These are phyloP conservation scores for Bromus sterilis DNA, from an alignment of 176 grass and related monocot species.

Conservation along the genomic window DNA sequence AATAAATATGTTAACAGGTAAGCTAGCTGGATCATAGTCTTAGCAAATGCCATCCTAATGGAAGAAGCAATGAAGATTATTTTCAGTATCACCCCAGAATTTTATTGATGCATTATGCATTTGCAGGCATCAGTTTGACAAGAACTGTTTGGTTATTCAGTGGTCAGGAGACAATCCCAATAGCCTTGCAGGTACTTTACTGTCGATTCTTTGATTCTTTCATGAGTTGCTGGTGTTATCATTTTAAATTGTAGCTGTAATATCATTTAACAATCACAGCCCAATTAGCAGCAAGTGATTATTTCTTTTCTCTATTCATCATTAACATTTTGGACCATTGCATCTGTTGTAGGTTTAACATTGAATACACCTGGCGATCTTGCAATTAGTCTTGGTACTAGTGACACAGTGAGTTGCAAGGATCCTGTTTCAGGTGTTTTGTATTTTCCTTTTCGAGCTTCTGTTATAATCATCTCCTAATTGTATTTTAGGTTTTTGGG, in stretches of 20 bases:
- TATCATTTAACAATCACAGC: background rate
- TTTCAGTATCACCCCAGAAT: background rate
- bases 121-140: constrained; percentile 79
- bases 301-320: background rate
- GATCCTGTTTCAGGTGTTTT: background rate
- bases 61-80: background rate
- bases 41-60: background rate
- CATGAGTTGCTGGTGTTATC: background rate
- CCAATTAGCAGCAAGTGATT: background rate
- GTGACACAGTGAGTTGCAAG: constrained; percentile 77
- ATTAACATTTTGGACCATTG: background rate
- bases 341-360: constrained; percentile 67
- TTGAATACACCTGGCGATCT: constrained; percentile 86
- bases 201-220: constrained; percentile 6
- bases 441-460: background rate
- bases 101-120: background rate
- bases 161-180: constrained; percentile 98
- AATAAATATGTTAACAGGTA: background rate
- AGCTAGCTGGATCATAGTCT: background rate
- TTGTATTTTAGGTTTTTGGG: constrained; percentile 66
- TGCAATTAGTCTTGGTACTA: constrained; percentile 96
- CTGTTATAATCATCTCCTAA: background rate
- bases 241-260: background rate
- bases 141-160: constrained; percentile 74
- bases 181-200: constrained; percentile 79